Evolutionary conservation across 768 basidiomycete genomes (phyloP), one percentile per base, ranked within the genome.

Genomic region (Lentinula raphanica): DNA sequence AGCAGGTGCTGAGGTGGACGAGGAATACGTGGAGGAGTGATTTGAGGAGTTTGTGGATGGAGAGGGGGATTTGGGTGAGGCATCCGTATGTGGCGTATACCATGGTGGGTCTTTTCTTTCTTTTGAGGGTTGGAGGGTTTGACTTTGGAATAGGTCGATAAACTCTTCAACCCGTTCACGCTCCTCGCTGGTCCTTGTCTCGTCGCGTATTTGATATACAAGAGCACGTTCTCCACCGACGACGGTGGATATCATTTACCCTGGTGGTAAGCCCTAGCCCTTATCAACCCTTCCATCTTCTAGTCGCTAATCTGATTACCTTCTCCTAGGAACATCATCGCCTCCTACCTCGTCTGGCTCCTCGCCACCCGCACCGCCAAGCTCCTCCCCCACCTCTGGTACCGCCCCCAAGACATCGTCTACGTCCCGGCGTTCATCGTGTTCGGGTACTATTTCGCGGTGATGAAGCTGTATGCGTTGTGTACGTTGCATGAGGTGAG

Each of bases 1-100:
- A 94, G 74, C 94, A 96, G 69, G 94, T 95, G 12, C 72, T 96
- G 54, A 76, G 94, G 61, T 95, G 93, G 94, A 96, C 93, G 15
- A 75, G 94, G 61, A 96, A 96, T 75, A 96, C 93, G 2, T 96
- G 94, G 93, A 77, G 94, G 53, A 90, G 88, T 1, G 94, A 96
- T 78, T 67, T 95, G 62, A 79, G 94, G 54, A 90, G 88, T 64
- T 76, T 96, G 57, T 96, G 95, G 70, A 94, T 82, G 77, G 93
- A 96, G 67, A 72, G 94, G 56, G 73, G 92, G 69, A 79, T 96
- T 50, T 95, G 93, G 92, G 91, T 89, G 2, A 68, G 83, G 42
- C 91, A 94, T 76, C 94, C 94, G 35, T 95, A 93, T 71, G 90
- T 92, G 46, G 90, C 92, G 8, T 94, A 90, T 72, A 94, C 92